Evolutionary conservation across 2,329 filamentous ascomycete genomes (phyloP).

Genomic region (Epichloe sibirici): DNA sequence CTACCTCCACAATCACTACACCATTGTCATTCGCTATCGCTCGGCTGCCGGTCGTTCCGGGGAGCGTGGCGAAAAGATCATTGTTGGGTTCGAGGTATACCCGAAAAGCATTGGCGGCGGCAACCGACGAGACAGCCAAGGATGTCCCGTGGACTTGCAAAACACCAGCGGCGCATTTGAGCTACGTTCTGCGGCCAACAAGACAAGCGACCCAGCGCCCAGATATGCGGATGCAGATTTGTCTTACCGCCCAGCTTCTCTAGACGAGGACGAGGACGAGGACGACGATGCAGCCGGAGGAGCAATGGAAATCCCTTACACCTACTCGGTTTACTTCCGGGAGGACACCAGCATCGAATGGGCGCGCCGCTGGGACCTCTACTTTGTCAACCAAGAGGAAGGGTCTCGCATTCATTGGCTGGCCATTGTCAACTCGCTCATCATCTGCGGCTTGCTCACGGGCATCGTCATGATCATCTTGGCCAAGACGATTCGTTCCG

Average conservation of each 20-base stretch:
- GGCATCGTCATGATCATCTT: slow-evolving; percentile 72
- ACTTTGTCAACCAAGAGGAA: slow-evolving; percentile 80
- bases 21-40: slow-evolving; percentile 69
- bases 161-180: slow-evolving; percentile 53
- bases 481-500: slow-evolving; percentile 62
- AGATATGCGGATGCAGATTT: slow-evolving; percentile 45
- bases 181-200: slow-evolving; percentile 53
- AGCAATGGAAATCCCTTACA: slow-evolving; percentile 65
- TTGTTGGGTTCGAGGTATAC: slow-evolving; percentile 85
- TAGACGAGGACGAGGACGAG: slow-evolving; percentile 35
- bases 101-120: slow-evolving; percentile 64
- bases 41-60: slow-evolving; percentile 57
- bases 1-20: slow-evolving; percentile 81
- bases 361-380: slow-evolving; percentile 76
- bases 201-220: slow-evolving; percentile 31
- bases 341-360: slow-evolving; percentile 73
- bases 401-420: slow-evolving; percentile 77
- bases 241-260: slow-evolving; percentile 37
- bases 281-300: slow-evolving; percentile 51
- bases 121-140: slow-evolving; percentile 45
- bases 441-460: slow-evolving; percentile 69
- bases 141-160: slow-evolving; percentile 57
- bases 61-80: slow-evolving; percentile 59
- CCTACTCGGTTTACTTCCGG: slow-evolving; percentile 83
- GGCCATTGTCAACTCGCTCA: slow-evolving; percentile 75